These are phyloP conservation scores for Porodaedalea pini DNA, from an alignment of 1,284 basidiomycete genomes.

Conservation along the genomic window DNA sequence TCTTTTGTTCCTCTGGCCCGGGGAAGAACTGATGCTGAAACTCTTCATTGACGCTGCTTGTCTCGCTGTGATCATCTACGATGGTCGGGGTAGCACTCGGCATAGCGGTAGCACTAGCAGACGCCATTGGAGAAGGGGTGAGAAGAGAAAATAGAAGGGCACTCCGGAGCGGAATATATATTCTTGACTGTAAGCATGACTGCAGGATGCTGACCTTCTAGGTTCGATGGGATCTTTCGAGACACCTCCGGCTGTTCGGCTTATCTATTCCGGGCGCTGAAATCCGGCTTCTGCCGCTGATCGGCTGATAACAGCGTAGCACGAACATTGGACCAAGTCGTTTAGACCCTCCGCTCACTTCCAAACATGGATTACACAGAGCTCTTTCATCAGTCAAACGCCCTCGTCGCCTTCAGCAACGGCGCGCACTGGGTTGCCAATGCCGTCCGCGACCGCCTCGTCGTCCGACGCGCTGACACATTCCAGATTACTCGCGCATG, in stretches of 20 bases:
- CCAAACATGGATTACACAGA: constrained; percentile 67
- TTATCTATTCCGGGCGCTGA: not conserved
- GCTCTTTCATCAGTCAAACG: constrained; percentile 67
- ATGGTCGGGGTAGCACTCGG: constrained; percentile 19
- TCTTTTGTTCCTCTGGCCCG: constrained; percentile 18
- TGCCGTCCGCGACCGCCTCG: constrained; percentile 65
- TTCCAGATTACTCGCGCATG: constrained; percentile 74
- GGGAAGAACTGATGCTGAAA: constrained; percentile 17
- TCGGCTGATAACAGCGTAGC: not conserved
- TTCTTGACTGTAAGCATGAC: constrained; percentile 3
- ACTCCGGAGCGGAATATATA: not conserved
- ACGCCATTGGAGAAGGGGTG: not conserved
- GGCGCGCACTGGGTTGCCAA: constrained; percentile 74
- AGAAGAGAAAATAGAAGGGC: not conserved
- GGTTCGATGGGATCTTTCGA: not conserved
- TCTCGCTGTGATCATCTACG: constrained; percentile 16
- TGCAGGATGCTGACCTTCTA: not conserved
- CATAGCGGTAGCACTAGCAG: not conserved
- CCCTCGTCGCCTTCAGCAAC: constrained; percentile 66
- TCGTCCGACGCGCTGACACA: constrained; percentile 71
- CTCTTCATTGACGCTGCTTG: constrained; percentile 16
- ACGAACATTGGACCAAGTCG: too few species aligned
- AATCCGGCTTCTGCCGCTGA: not conserved
- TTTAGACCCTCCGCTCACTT: too few species aligned
- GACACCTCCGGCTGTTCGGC: not conserved